phyloP scores from a whole-genome alignment of 2,329 filamentous ascomycete species.

The Monosporascus sp. region DNA sequence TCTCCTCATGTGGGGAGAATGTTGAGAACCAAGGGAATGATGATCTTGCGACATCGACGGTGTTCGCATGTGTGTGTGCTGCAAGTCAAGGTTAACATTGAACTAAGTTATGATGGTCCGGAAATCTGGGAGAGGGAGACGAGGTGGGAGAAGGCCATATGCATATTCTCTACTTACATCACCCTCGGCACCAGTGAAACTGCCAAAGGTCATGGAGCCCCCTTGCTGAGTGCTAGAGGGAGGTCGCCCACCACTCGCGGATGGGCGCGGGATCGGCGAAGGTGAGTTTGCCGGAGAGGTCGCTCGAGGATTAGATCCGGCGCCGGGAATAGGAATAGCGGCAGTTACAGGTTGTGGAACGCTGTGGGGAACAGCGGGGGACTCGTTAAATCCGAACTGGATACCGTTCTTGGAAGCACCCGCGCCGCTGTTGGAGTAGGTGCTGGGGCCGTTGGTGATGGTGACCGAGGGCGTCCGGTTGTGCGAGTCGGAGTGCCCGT shows the following conservation, averaged over 20 bases:
- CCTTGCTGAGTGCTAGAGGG: conserved; percentile 68
- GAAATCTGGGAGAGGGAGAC: conserved; percentile 17
- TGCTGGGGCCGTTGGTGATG: conserved; percentile 76
- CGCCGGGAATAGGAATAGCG: conserved; percentile 57
- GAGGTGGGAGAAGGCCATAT: conserved; percentile 3
- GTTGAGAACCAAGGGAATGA: conserved; percentile 56
- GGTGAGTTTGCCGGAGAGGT: conserved; percentile 84
- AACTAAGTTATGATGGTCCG: conserved; percentile 8
- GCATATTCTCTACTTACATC: conserved; percentile 54
- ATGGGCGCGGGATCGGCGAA: conserved; percentile 86
- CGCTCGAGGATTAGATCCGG: conserved; percentile 61
- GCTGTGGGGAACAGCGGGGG: conserved; percentile 62
- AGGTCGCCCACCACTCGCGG: conserved; percentile 78
- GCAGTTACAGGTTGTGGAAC: conserved; percentile 55
- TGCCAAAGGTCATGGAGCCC: conserved; percentile 72
- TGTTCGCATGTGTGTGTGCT: conserved; percentile 64
- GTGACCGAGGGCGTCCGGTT: conserved; percentile 84
- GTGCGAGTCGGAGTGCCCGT: conserved; percentile 69
- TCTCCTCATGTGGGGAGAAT: conserved; percentile 71
- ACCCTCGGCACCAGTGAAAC: conserved; percentile 72
- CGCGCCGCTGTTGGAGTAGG: conserved; percentile 72
- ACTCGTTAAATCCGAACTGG: conserved; percentile 77
- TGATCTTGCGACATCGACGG: conserved; percentile 58
- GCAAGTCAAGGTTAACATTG: conserved; percentile 20
- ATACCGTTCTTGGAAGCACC: conserved; percentile 58